Evolutionary conservation across 73 alveolate genomes (phyloP).

Genomic region (Breviolum minutum): DNA sequence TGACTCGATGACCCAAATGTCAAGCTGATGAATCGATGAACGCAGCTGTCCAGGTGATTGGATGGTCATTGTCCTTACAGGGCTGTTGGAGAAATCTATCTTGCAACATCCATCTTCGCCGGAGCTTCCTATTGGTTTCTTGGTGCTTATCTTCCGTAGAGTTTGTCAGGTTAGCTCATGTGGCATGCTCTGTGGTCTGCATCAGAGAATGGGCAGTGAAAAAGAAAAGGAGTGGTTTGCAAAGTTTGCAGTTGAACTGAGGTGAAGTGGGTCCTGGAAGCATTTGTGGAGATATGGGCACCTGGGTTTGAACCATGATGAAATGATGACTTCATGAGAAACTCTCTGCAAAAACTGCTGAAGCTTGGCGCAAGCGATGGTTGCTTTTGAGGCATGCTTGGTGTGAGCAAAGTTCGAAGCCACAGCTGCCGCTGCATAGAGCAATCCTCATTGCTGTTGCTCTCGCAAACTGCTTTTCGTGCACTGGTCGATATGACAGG

Average conservation of each 20-base stretch:
- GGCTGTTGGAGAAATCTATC: slow-evolving; percentile 66
- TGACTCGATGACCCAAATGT: background rate
- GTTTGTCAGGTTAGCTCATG: background rate
- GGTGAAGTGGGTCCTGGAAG: slow-evolving; percentile 93
- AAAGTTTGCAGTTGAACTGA: background rate
- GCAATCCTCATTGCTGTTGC: slow-evolving; percentile 74
- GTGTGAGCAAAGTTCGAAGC: slow-evolving; percentile 75
- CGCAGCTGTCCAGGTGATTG: slow-evolving; percentile 42
- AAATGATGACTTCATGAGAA: background rate
- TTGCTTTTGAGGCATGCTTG: slow-evolving; percentile 56
- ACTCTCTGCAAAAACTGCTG: background rate
- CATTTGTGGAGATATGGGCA: slow-evolving; percentile 77
- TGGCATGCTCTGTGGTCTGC: background rate
- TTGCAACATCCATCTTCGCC: slow-evolving; percentile 65
- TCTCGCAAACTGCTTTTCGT: slow-evolving; percentile 43
- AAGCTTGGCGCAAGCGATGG: background rate
- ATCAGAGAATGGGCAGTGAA: too few species aligned
- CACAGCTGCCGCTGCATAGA: slow-evolving; percentile 74
- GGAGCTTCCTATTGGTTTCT: slow-evolving; percentile 12
- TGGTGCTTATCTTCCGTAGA: background rate
- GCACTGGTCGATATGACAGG: slow-evolving; percentile 80
- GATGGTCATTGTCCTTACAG: slow-evolving; percentile 76
- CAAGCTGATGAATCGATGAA: background rate
- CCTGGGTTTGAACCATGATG: background rate
- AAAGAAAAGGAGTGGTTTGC: background rate